Base-by-base conservation (phyloP, 306 rosid genomes). In the Inga oerstediana region DNA sequence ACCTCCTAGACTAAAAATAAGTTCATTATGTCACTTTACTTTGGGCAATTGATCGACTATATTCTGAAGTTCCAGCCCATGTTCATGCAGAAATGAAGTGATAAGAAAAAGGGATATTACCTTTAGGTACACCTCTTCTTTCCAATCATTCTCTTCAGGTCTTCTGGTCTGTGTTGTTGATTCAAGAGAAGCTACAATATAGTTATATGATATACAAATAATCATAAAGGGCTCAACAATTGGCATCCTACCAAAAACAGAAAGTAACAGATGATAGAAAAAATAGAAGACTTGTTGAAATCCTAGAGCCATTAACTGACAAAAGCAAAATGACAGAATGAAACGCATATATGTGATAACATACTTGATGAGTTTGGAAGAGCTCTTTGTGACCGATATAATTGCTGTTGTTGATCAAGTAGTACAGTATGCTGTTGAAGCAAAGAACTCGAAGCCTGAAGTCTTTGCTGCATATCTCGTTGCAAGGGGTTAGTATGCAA, bases 401-500 rank as follows among this genome's bases (percentile, higher is more conserved):
- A 58, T 56, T 91, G 97, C 80, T 93, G 92, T 81, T 88, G 97
- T 67, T 87, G 98, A 88, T 95, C 99, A 84, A 90, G 87, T 73
- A 90, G 87, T 75, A 87, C 91, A 76, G 85, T 92, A 80, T 85
- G 94, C 49, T 91, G 86, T 85, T 92, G 96, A 90, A 87, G 93
- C 84, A 93, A 86, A 84, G 98, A 77, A 68, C 90, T 90, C 8
- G 97, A 81, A 58, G 85, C 85, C 77, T 92, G 99, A 73, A 93
- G 87, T 85, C 97, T 93, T 80, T 91, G 98, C 70, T 87, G 95
- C 91, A 95, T 82, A 74, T 94, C 98, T 45, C 91, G 91, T 81
- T 92, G 91, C n/a, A 92, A 86, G 56, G 88, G 93, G 88, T 86
- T 87, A 54, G 91, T 77, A 85, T 93, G 97, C 92, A 91, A 88